Conservation (phyloP, 2,329 filamentous ascomycete genomes). For the Claviceps sp. region DNA sequence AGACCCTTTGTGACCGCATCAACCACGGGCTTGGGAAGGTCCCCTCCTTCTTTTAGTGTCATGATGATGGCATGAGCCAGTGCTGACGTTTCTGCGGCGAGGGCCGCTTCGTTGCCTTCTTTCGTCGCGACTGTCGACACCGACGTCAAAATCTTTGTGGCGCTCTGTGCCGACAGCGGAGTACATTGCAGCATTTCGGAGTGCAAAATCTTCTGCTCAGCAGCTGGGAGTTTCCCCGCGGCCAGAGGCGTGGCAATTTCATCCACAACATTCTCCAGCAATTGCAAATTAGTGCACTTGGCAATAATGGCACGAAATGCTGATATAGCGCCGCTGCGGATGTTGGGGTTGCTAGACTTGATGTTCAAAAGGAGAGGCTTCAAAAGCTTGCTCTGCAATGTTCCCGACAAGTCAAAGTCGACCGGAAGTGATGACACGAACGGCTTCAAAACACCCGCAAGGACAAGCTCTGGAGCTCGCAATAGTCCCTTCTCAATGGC, state of each 20-base stretch:
- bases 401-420: slow-evolving; percentile 62
- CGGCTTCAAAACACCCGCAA: slow-evolving; percentile 64
- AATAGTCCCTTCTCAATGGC: slow-evolving; percentile 79
- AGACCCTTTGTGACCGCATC: slow-evolving; percentile 72
- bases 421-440: slow-evolving; percentile 57
- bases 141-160: slow-evolving; percentile 51
- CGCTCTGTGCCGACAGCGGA: slow-evolving; percentile 45
- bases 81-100: slow-evolving; percentile 61
- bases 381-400: slow-evolving; percentile 58
- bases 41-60: slow-evolving; percentile 45
- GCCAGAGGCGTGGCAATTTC: slow-evolving; percentile 74
- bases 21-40: slow-evolving; percentile 51
- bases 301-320: slow-evolving; percentile 60
- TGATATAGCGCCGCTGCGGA: slow-evolving; percentile 61
- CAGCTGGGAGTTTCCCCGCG: slow-evolving; percentile 66
- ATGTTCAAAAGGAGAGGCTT: slow-evolving; percentile 83
- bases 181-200: slow-evolving; percentile 65
- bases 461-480: slow-evolving; percentile 77
- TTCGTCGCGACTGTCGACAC: slow-evolving; percentile 61
- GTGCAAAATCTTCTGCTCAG: slow-evolving; percentile 74
- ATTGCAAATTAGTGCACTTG: slow-evolving; percentile 41
- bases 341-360: slow-evolving; percentile 73
- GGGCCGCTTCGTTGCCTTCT: slow-evolving; percentile 76
- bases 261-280: slow-evolving; percentile 55
- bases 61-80: slow-evolving; percentile 52